Percentiles rank a stretch among this genome's conserved stretches.
phyloP scores from a whole-genome alignment of 148 eudicot species.

The Agrostemma githago region DNA sequence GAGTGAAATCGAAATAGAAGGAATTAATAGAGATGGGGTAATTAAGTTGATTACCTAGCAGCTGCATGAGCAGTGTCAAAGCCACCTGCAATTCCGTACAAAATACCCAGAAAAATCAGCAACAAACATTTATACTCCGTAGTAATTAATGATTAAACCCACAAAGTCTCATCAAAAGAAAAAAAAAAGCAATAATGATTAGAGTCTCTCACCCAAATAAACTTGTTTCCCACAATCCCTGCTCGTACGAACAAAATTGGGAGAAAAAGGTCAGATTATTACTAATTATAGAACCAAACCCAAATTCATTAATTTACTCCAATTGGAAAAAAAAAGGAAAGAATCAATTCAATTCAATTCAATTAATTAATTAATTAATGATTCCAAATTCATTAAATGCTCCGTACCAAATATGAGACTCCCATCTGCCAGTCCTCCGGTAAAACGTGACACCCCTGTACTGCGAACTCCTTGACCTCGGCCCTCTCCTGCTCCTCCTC shows the following conservation, averaged over 20 bases:
- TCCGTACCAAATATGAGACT: constrained; percentile 82
- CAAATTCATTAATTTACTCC: neutral
- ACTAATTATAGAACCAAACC: neutral
- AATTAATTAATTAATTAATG: neutral
- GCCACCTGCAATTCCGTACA: constrained; percentile 48
- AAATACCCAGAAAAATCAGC: neutral
- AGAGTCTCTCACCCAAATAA: constrained; percentile 58
- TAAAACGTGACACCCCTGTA: constrained; percentile 92
- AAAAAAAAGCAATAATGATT: neutral
- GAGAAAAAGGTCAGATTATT: constrained; percentile 13
- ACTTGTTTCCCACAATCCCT: constrained; percentile 98
- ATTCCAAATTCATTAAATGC: too few relatives aligned
- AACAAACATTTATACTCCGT: neutral
- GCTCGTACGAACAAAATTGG: constrained; percentile 18
- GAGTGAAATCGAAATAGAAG: neutral
- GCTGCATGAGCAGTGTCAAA: constrained; percentile 93
- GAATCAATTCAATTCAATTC: neutral
- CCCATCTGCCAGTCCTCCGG: constrained; percentile 92
- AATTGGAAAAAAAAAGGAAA: neutral
- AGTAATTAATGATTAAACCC: neutral
- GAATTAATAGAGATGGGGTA: neutral
- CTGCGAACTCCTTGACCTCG: constrained; percentile 87
- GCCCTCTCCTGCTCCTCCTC: constrained; percentile 78
- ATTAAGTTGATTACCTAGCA: constrained; percentile 50
- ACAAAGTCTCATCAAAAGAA: neutral